A percentile compares a stretch with the other conserved stretches of the same genome.
These are phyloP conservation scores for Flaveria sonorensis DNA, from an alignment of 129 eudicot species.

Conservation along the genomic window DNA sequence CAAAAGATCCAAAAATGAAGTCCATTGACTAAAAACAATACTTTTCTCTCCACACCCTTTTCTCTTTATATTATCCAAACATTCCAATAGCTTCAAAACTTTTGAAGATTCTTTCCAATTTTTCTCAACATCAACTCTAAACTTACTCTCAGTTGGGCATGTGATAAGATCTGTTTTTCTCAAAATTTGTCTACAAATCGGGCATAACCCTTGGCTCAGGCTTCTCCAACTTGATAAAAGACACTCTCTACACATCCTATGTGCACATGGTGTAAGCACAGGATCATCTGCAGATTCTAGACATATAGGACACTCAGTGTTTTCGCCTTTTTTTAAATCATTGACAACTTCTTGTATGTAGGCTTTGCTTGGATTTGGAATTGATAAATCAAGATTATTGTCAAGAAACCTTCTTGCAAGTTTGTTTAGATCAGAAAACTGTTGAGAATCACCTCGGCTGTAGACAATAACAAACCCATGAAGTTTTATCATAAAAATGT, in stretches of 20 bases:
- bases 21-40: constrained; percentile 90
- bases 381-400: constrained; percentile 40
- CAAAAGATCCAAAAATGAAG: constrained; percentile 77
- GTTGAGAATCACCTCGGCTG: constrained; percentile 67
- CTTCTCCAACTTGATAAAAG: constrained; percentile 74
- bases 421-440: constrained; percentile 60
- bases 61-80: constrained; percentile 48
- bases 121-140: constrained; percentile 68
- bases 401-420: constrained; percentile 63
- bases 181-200: constrained; percentile 69
- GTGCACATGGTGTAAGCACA: constrained; percentile 85
- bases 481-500: neutral
- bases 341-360: constrained; percentile 82
- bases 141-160: constrained; percentile 62
- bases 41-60: constrained; percentile 71
- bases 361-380: constrained; percentile 60
- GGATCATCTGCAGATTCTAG: constrained; percentile 91
- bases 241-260: constrained; percentile 86
- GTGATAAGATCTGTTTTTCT: constrained; percentile 67
- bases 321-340: constrained; percentile 58
- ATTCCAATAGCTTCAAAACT: constrained; percentile 59
- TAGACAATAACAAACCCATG: neutral
- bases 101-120: constrained; percentile 87
- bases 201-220: constrained; percentile 62
- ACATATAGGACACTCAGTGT: constrained; percentile 80